Evolutionary conservation across 176 grass and related monocot species (phyloP).

Genomic region (Zea luxurians): DNA sequence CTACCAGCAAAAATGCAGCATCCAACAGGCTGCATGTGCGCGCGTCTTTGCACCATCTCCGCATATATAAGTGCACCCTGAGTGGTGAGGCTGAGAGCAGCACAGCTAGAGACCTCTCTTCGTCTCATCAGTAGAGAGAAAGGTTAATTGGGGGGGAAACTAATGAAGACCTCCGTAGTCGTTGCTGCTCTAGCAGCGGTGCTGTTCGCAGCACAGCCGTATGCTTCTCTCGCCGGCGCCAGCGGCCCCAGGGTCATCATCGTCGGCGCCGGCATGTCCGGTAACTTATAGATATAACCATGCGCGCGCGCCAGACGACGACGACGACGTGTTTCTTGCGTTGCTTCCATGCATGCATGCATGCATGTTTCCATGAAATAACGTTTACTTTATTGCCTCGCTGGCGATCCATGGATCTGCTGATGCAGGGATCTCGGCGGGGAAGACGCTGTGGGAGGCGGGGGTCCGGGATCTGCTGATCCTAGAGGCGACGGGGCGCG

Average conservation of each 20-base stretch:
- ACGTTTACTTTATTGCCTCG: too few species aligned
- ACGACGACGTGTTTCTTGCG: too few species aligned
- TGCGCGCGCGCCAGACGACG: not conserved
- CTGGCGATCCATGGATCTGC: too few species aligned
- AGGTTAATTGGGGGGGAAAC: not conserved
- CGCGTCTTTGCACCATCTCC: not conserved
- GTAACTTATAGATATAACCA: not conserved
- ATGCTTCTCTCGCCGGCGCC: conserved; percentile 9
- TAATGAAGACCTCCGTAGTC: not conserved
- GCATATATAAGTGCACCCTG: not conserved
- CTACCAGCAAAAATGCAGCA: too few species aligned
- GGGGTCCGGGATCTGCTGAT: conserved; percentile 35
- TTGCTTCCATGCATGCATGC: too few species aligned
- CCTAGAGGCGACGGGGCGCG: conserved; percentile 63
- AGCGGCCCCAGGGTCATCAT: conserved; percentile 38
- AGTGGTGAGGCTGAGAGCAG: not conserved
- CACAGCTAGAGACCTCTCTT: not conserved
- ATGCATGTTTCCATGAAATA: too few species aligned
- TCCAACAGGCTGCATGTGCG: not conserved
- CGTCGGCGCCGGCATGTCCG: conserved; percentile 55
- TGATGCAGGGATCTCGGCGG: conserved; percentile 4
- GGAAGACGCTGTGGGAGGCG: conserved; percentile 1
- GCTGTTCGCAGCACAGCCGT: not conserved
- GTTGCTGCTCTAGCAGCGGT: not conserved
- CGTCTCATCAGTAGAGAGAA: not conserved